Conservation (phyloP, 1,284 basidiomycete species). For the Pseudozyma tsukubaensis region DNA sequence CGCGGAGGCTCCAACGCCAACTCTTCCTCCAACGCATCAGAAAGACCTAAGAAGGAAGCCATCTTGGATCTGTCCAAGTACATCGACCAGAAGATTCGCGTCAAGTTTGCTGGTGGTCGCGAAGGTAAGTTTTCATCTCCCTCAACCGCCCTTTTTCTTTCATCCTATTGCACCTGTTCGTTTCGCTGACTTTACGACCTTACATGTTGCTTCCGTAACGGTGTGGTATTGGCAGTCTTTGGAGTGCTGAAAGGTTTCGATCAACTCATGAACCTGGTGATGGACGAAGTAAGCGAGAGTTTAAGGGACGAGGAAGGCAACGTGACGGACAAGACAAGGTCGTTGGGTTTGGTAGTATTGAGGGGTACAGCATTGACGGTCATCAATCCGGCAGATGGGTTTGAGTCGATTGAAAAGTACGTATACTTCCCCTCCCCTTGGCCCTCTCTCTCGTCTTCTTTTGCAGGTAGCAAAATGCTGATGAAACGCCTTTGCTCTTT, state of each 20-base stretch:
- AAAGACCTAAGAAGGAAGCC: constrained; percentile 91
- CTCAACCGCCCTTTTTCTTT: neutral
- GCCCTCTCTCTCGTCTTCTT: neutral
- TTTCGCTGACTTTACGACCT: neutral
- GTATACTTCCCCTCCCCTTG: constrained; percentile 12
- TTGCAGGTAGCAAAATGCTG: neutral
- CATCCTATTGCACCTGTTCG: neutral
- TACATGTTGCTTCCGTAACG: too few species aligned
- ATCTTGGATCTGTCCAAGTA: constrained; percentile 96
- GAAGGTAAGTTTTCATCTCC: constrained; percentile 71
- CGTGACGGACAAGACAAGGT: constrained; percentile 53
- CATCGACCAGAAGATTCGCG: constrained; percentile 87
- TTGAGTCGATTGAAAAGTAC: constrained; percentile 67
- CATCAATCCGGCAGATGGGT: constrained; percentile 67
- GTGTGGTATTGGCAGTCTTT: constrained; percentile 73
- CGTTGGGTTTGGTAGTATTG: constrained; percentile 64
- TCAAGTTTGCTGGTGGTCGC: constrained; percentile 95
- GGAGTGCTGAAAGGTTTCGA: constrained; percentile 95
- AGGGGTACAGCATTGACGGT: constrained; percentile 65
- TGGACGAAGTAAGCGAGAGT: constrained; percentile 86
- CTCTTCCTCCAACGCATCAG: constrained; percentile 65
- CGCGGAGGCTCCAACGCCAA: constrained; percentile 6
- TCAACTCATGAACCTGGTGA: constrained; percentile 93
- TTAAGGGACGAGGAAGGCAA: constrained; percentile 69
- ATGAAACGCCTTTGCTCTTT: neutral